Conservation (phyloP, 352 stramenopile species). For the Pythium utonaiense region DNA sequence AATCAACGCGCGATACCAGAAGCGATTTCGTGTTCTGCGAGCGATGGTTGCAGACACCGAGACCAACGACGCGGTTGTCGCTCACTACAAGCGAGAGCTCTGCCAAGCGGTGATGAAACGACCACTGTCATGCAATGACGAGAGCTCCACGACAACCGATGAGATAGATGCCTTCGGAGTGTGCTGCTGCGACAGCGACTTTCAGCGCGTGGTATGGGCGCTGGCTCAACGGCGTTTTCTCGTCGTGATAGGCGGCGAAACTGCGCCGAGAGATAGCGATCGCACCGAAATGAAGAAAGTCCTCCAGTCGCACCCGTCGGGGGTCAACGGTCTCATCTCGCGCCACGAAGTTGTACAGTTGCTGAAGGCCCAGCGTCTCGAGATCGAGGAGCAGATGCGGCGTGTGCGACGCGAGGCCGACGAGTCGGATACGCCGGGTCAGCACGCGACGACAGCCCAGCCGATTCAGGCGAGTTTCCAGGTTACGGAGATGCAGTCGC, state of each 20-base stretch:
- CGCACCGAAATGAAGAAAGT: slow-evolving; percentile 10
- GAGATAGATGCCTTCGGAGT: slow-evolving; percentile 18
- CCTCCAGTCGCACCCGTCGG: slow-evolving; percentile 9
- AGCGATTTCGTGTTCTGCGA: slow-evolving; percentile 4
- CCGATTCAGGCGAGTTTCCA: background rate
- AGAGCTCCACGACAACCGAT: too few relatives aligned
- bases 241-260: background rate
- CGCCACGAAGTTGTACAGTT: slow-evolving; percentile 17
- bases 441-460: background rate
- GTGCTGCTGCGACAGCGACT: slow-evolving; percentile 28
- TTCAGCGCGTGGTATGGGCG: slow-evolving; percentile 29
- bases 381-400: slow-evolving; percentile 21
- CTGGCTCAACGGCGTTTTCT: slow-evolving; percentile 24
- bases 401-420: background rate
- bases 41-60: background rate
- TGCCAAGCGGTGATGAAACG: background rate
- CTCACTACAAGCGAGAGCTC: background rate
- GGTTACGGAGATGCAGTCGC: background rate
- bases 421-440: background rate
- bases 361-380: slow-evolving; percentile 12
- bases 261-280: background rate
- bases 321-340: slow-evolving; percentile 16
- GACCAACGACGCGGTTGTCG: background rate
- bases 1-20: slow-evolving; percentile 8
- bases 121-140: background rate